Evolutionary conservation across 768 basidiomycete genomes (phyloP), one percentile per base, ranked within the genome.

Genomic region (Lactifluus piperatus): DNA sequence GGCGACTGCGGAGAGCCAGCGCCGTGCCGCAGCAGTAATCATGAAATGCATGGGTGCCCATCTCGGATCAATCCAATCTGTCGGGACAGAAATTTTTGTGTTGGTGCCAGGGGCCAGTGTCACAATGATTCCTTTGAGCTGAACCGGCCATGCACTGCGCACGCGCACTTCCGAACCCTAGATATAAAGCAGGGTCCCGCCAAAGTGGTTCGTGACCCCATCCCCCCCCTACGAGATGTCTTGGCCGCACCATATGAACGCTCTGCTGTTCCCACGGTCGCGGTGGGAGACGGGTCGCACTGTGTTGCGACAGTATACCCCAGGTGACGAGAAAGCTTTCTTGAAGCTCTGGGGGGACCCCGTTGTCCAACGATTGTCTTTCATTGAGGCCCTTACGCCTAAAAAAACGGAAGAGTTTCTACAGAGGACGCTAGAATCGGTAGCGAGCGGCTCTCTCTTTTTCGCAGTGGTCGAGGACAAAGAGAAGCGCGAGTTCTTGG

Each of bases 401-500:
- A n/a, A 51, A 10, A 50, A 37, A 27, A 55, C 37, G 24, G 59
- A 62, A 30, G 32, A 62, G 16, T 56, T 62, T 37, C 7, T 56
- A 27, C 54, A 54, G 39, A 48, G 20, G 47, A 51, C 49, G 2
- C 49, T 61, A 62, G 49, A 62, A 45, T 48, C 26, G 46, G 39
- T 46, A 26, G 39, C 26, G n/a, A 49, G 24, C 6, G 54, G 46
- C 30, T 37, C 49, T 14, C 13, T 65, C 34, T 67, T 76, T 54
- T 63, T 65, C 43, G 60, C 58, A 14, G 60, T 75, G 55, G 57
- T 74, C 60, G 67, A 66, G 24, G 62, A 65, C 24, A 69, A 68
- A 41, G 67, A 65, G 43, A 68, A 67, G 20, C 65, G 60, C 53
- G 70, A 64, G 43, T 72, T 74, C 58, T 56, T 75, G 32, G 74